A percentile compares a stretch with the other conserved stretches of the same genome.
Conservation (phyloP, 2,329 filamentous ascomycete genomes). For the Aspergillus fructus region DNA sequence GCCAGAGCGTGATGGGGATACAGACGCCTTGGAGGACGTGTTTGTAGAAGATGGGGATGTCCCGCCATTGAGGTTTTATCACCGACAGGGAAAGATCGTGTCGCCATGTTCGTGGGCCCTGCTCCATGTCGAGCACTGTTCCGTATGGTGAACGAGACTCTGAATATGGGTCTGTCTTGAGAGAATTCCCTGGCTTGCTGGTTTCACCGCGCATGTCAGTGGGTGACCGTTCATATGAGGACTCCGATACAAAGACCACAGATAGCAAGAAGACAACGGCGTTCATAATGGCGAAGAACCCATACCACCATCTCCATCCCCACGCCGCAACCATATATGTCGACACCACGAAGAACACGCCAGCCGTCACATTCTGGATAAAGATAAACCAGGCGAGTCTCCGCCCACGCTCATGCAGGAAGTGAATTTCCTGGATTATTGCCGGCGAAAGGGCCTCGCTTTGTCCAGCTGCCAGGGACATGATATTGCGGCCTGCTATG, state of each 20-base stretch:
- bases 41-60: slow-evolving; percentile 10
- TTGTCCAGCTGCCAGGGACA: slow-evolving; percentile 11
- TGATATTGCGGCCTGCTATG: slow-evolving; percentile 12
- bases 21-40: slow-evolving; percentile 13
- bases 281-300: slow-evolving; percentile 12
- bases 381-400: slow-evolving; percentile 14
- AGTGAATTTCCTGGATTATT: slow-evolving; percentile 16
- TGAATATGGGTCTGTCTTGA: no score
- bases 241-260: slow-evolving; percentile 6
- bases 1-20: slow-evolving; percentile 13
- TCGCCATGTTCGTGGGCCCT: slow-evolving; percentile 2
- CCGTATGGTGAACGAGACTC: no score
- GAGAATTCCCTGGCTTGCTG: not conserved
- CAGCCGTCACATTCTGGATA: slow-evolving; percentile 11
- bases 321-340: slow-evolving; percentile 13
- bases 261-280: not conserved
- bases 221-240: not conserved
- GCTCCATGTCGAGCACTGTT: not conserved
- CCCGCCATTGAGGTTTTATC: not conserved
- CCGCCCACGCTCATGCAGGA: slow-evolving; percentile 13
- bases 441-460: slow-evolving; percentile 10
- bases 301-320: slow-evolving; percentile 17
- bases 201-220: slow-evolving; percentile 3
- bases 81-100: not conserved
- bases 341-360: slow-evolving; percentile 6